phyloP scores from a whole-genome alignment of 2,329 filamentous ascomycete species.

The Xylogone sp. region DNA sequence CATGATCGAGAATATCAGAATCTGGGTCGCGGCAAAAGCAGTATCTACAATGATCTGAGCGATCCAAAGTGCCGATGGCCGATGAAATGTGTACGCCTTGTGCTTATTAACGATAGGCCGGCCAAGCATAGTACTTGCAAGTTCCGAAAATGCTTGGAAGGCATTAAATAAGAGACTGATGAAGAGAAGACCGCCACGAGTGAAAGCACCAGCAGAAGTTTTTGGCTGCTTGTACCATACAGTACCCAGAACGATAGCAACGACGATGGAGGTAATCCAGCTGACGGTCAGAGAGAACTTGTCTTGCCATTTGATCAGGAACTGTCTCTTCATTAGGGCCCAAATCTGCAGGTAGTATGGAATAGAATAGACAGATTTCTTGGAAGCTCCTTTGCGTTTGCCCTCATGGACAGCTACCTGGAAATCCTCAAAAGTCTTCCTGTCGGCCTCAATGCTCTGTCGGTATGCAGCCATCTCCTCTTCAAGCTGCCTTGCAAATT shows the following conservation, averaged over 20 bases:
- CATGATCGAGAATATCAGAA: conserved; percentile 68
- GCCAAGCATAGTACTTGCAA: conserved; percentile 71
- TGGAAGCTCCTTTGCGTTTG: conserved; percentile 69
- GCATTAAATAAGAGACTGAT: conserved; percentile 78
- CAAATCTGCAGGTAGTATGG: conserved; percentile 81
- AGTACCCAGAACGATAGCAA: conserved; percentile 76
- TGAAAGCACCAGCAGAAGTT: conserved; percentile 61
- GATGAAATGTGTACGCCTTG: conserved; percentile 76
- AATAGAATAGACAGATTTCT: conserved; percentile 76
- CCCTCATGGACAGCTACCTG: conserved; percentile 69
- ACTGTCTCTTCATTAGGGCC: conserved; percentile 80
- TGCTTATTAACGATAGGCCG: conserved; percentile 81
- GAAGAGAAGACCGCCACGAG: conserved; percentile 77
- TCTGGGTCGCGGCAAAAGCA: conserved; percentile 66
- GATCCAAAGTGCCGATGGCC: conserved; percentile 78
- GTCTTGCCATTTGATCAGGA: conserved; percentile 82
- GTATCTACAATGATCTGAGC: conserved; percentile 78
- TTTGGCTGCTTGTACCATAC: conserved; percentile 70
- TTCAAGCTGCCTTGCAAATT: conserved; percentile 50
- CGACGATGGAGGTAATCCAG: conserved; percentile 67
- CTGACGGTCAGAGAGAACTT: conserved; percentile 71
- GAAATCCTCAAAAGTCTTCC: conserved; percentile 71
- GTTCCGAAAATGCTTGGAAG: conserved; percentile 80
- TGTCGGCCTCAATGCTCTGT: conserved; percentile 57
- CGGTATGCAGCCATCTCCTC: conserved; percentile 69